Base-by-base conservation (phyloP, 2,329 filamentous ascomycete genomes). In the Ramichloridium luteum region DNA sequence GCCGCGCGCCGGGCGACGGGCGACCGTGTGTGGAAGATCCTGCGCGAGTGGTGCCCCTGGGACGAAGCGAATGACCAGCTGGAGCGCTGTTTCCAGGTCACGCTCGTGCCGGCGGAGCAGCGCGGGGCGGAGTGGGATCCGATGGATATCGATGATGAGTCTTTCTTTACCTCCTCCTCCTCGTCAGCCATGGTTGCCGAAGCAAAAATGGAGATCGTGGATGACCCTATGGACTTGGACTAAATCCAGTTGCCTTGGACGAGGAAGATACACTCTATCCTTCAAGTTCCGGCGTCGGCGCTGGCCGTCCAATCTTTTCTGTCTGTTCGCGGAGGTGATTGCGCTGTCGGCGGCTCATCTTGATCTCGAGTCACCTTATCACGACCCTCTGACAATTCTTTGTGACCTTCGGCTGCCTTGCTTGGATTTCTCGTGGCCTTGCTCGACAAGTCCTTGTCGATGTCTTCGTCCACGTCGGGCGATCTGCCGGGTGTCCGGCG, bases 11-110 rank as follows among this genome's bases (percentile, higher is more conserved):
- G 37, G n/a, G 16, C 30, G 16, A 50, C 41, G n/a, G 38, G 32
- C 5, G 23, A 38, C 6, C 27, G 30, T 13, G 45, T 53, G 1
- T 51, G 48, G 48, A 51, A 46, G 38, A 35, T 44, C 2, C 30
- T 54, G 33, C 29, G 49, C 16, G 44, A 47, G 15, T 53, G 50
- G 50, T 53, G 47, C 44, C 50, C 50, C 4, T 54, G 47, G 48
- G 48, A 51, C 27, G 40, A 39, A 6, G 43, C 44, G 5, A 53
- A 54, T 31, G 44, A 44, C n/a, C 41, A 43, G 12, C 32, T 54
- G 16, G 43, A 48, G 34, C 27, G 38, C 14, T 51, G 47, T 30
- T 53, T 44, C 23, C 31, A 39, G 26, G 49, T 35, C 3, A 51
- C 48, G 25, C 27, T 51, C 13, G 6, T 54, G 28, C 38, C 43